Evolutionary conservation across 208 protist genomes (phyloP), one percentile per base, ranked within the genome.

Genomic region (Spongospora subterranea): DNA sequence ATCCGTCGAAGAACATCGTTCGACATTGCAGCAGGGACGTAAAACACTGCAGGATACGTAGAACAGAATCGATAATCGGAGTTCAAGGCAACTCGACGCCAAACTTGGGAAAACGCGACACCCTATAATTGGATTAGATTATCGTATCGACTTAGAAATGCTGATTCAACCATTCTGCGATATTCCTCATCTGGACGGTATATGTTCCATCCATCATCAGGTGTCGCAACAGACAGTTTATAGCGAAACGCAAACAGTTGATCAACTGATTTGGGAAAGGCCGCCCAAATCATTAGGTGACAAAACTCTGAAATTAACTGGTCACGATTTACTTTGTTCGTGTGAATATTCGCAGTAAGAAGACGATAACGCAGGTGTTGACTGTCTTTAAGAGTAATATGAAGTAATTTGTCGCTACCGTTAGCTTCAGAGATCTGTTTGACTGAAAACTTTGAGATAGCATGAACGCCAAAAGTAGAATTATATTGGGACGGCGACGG

Each of bases 41-140:
- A 90, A 29, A 96, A 76, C 24, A 91, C 0, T 0, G 40, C 6
- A 46, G 95, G 95, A 91, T 96, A 96, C 17, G 94, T 94, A 46
- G 77, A 43, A 46, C 82, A 96, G 38, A 93, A 65, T 0, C 82
- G 11, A 46, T 93, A 96, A 29, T 96, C 88, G n/a, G 0, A 38
- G 77, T 96, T 96, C 0, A 92, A 45, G 17, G 92, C n/a, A 43
- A 91, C 76, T 1, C 94, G 11, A 35, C 94, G 93, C 94, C 94
- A 95, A 82, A 39, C 11, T 20, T 6, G 35, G 17, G 71, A 35
- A 35, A 82, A 82, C 17, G 71, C 17, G 6, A 43, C 71, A 6
- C 71, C 71, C 71, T 82, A 43, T 6, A 43, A 82, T 40, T 65
- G n/a, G 17, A 6, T 45, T 39, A 35, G 35, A 20, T 6, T 35